These are phyloP conservation scores for Mortierella sp. DNA, from an alignment of 371 early-diverging fungal species.

Conservation along the genomic window DNA sequence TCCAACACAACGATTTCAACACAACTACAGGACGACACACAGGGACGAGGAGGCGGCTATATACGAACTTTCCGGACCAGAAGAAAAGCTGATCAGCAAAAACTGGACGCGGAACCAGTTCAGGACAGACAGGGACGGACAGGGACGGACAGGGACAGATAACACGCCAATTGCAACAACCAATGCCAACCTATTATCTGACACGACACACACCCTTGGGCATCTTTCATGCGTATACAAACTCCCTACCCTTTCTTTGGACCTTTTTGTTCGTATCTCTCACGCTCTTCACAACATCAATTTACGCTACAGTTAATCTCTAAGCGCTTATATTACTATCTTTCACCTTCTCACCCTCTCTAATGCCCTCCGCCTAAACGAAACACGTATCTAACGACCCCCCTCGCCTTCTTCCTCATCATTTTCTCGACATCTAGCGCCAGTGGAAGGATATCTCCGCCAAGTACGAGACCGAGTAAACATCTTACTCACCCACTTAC, in stretches of 20 bases:
- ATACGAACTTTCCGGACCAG: background rate
- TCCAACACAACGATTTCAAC: background rate
- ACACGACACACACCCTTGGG: background rate
- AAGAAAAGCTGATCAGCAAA: background rate
- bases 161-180: background rate
- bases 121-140: background rate
- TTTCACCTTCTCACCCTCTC: background rate
- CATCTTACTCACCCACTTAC: background rate
- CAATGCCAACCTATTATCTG: background rate
- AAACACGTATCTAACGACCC: constrained; percentile 13
- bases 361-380: background rate
- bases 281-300: background rate
- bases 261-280: background rate
- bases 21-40: background rate
- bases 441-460: constrained; percentile 59
- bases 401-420: background rate
- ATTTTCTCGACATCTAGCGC: constrained; percentile 27
- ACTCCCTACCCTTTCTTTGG: background rate
- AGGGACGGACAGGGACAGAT: background rate
- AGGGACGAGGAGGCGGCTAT: background rate
- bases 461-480: constrained; percentile 55
- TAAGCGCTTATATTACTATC: background rate
- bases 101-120: background rate
- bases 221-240: background rate
- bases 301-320: background rate